These are phyloP conservation scores for Candida sphagnicola DNA, from an alignment of 805 yeast species.

Conservation along the genomic window DNA sequence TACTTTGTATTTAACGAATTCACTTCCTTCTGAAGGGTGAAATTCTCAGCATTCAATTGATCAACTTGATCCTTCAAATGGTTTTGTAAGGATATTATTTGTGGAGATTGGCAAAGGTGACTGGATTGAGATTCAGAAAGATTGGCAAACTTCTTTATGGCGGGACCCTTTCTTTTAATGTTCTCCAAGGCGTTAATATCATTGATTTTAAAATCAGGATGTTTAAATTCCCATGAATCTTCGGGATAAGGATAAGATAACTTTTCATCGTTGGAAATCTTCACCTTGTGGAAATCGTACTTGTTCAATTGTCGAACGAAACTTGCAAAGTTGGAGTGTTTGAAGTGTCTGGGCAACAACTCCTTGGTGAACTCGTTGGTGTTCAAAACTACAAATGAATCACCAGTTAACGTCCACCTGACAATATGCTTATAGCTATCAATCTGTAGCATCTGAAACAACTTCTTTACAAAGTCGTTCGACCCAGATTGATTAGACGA, in stretches of 20 bases:
- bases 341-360: conserved; percentile 88
- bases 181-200: conserved; percentile 78
- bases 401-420: conserved; percentile 83
- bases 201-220: conserved; percentile 78
- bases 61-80: conserved; percentile 29
- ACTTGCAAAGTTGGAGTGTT: conserved; percentile 91
- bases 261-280: conserved; percentile 62
- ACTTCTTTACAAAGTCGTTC: conserved; percentile 76
- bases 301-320: conserved; percentile 95
- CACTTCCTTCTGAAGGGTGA: conserved; percentile 27
- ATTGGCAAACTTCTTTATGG: conserved; percentile 38
- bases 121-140: conserved; percentile 16
- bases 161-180: conserved; percentile 79
- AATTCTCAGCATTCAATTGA: conserved; percentile 28
- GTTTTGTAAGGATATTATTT: conserved; percentile 7
- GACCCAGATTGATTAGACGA: conserved; percentile 45
- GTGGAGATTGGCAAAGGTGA: neutral
- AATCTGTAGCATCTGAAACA: conserved; percentile 81
- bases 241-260: conserved; percentile 57
- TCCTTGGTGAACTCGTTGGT: conserved; percentile 87
- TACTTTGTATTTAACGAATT: conserved; percentile 51
- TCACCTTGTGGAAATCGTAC: conserved; percentile 95
- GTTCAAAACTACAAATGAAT: conserved; percentile 83
- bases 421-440: conserved; percentile 73
- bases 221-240: conserved; percentile 92